Evolutionary conservation across 129 eudicot genomes (phyloP), one percentile per base, ranked within the genome.

Genomic region (Pittosporum tobira): DNA sequence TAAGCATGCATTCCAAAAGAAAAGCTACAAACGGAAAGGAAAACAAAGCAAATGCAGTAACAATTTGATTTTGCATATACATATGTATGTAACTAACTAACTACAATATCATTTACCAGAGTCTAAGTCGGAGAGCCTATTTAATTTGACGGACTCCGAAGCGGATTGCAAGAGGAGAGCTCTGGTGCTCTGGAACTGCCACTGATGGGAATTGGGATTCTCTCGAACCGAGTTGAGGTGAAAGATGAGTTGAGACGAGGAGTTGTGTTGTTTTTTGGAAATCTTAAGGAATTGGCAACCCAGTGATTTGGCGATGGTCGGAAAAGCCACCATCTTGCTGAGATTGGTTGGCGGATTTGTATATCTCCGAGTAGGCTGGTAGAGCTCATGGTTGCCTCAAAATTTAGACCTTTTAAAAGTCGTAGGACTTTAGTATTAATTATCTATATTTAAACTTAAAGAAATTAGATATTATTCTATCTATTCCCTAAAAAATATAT

Each of bases 101-200:
- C n/a, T n/a, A n/a, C n/a, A n/a, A n/a, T n/a, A n/a, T n/a, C n/a
- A n/a, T n/a, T n/a, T 76, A 91, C 99, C 99, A 51, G 91, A 78
- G 79, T 87, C 94, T 12, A 79, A 69, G 37, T 81, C 83, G 40
- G 88, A 49, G 60, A 71, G 87, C 29, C 75, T 72, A 12, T 51
- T 77, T 43, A 91, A 47, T 62, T 76, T 76, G 43, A 87, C 96
- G 42, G 85, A 72, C 5, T 87, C 83, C 10, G 88, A 60, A 62
- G 71, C 75, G 23, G 95, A 83, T 15, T 87, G 94, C 57, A 91
- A 67, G 58, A 91, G 55, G 20, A 91, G 88, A 48, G 81, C 76
- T 24, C 99, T 72, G 64, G 57, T 21, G 29, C 47, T 71, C 43
- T 71, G 80, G 31, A 83, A 21, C 31, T 68, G 80, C 44, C 64